Evolutionary conservation across 169 alveolate species (phyloP).

Genomic region (Cardiosporidium cionae): DNA sequence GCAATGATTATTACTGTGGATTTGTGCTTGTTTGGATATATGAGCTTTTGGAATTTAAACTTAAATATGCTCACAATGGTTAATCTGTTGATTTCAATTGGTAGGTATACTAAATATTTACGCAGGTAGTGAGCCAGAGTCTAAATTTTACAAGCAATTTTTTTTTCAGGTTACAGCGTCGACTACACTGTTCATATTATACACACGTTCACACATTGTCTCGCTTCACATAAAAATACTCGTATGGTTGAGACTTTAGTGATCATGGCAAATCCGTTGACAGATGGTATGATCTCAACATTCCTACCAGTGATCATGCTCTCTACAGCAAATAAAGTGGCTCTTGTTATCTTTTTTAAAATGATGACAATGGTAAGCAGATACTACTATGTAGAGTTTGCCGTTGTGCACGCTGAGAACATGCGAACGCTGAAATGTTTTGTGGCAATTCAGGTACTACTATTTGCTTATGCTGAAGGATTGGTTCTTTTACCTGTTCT

Average conservation of each 20-base stretch:
- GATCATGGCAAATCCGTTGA: constrained; percentile 62
- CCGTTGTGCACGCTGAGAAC: background rate
- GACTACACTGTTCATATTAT: constrained; percentile 68
- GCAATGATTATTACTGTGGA: constrained; percentile 50
- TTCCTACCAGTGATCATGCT: constrained; percentile 57
- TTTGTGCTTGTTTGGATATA: constrained; percentile 59
- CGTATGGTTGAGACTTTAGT: constrained; percentile 64
- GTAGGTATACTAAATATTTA: constrained; percentile 35
- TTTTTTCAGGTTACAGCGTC: constrained; percentile 50
- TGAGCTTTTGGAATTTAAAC: constrained; percentile 61
- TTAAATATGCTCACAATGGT: constrained; percentile 73
- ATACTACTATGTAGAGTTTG: background rate
- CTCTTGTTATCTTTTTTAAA: constrained; percentile 56
- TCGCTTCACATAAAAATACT: constrained; percentile 53
- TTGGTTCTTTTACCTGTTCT: constrained; percentile 30
- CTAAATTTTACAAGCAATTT: too few relatives aligned
- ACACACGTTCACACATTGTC: constrained; percentile 64
- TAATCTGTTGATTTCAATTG: constrained; percentile 60
- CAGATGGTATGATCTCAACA: constrained; percentile 67
- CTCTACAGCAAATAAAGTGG: constrained; percentile 54
- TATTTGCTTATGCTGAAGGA: constrained; percentile 35
- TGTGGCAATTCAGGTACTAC: constrained; percentile 49
- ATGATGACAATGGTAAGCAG: constrained; percentile 57
- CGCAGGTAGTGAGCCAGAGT: too few relatives aligned
- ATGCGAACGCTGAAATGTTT: too few relatives aligned